These are phyloP conservation scores for Fonsecaea nubica DNA, from an alignment of 2,329 filamentous ascomycete species.

Conservation along the genomic window DNA sequence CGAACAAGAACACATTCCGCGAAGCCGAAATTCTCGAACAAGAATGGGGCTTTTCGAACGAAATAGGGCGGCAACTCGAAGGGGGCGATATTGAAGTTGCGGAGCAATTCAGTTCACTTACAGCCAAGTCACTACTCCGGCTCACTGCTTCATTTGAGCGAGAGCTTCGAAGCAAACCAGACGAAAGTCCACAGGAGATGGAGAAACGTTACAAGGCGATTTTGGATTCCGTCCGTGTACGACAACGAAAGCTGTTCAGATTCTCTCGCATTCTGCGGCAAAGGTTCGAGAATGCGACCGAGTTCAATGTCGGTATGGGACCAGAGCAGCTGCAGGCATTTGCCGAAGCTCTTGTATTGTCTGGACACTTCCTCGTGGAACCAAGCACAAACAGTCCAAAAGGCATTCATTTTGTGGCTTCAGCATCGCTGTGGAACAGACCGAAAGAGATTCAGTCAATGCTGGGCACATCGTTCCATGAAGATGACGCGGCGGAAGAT, in stretches of 20 bases:
- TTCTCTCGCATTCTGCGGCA: constrained; percentile 91
- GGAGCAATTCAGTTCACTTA: constrained; percentile 91
- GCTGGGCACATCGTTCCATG: constrained; percentile 77
- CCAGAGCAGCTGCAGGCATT: constrained; percentile 74
- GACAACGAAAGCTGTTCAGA: constrained; percentile 94
- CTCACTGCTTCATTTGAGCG: constrained; percentile 90
- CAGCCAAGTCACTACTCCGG: constrained; percentile 87
- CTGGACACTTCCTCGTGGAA: constrained; percentile 86
- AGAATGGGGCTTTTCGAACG: constrained; percentile 97
- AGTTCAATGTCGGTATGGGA: constrained; percentile 83
- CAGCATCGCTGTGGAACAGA: constrained; percentile 75
- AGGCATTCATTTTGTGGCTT: constrained; percentile 83
- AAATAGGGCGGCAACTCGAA: constrained; percentile 88
- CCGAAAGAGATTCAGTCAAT: constrained; percentile 84
- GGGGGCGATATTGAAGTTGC: constrained; percentile 95
- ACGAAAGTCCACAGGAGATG: constrained; percentile 85
- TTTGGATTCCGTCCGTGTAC: constrained; percentile 91
- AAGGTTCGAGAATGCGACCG: constrained; percentile 94
- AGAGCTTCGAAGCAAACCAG: constrained; percentile 82
- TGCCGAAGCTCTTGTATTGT: constrained; percentile 78
- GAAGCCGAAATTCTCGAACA: constrained; percentile 96
- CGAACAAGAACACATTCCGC: constrained; percentile 99
- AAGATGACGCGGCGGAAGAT: constrained; percentile 73
- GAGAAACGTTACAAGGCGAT: constrained; percentile 97
- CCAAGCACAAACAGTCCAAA: constrained; percentile 70